Percentiles rank a stretch among this genome's conserved stretches.
These are phyloP conservation scores for Candida ulmi DNA, from an alignment of 805 yeast genomes.

Conservation along the genomic window DNA sequence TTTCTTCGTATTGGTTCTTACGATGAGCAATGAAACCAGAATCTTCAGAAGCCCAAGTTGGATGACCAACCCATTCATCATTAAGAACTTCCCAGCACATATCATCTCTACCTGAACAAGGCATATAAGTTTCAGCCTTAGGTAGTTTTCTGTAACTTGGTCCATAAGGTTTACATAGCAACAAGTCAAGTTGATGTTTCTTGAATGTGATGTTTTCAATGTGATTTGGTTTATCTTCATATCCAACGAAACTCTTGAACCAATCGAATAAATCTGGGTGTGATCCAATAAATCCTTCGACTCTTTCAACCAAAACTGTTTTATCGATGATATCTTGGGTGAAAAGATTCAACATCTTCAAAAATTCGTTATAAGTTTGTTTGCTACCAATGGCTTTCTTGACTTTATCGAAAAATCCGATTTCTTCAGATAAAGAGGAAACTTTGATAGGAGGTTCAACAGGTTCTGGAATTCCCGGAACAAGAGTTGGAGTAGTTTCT, in stretches of 20 bases:
- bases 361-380: constrained; percentile 86
- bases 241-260: constrained; percentile 92
- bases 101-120: constrained; percentile 97
- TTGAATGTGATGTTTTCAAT: constrained; percentile 85
- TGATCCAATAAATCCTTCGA: constrained; percentile 78
- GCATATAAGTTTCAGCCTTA: constrained; percentile 91
- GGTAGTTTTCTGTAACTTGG: constrained; percentile 93
- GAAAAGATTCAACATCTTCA: constrained; percentile 80
- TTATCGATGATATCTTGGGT: constrained; percentile 89
- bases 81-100: constrained; percentile 98
- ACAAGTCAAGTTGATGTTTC: constrained; percentile 86
- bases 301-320: constrained; percentile 73
- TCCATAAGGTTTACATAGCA: constrained; percentile 89
- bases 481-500: constrained; percentile 57
- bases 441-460: constrained; percentile 49
- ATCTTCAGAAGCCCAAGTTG: constrained; percentile 99
- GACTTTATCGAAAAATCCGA: constrained; percentile 86
- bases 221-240: constrained; percentile 74
- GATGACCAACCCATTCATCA: constrained; percentile 99
- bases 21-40: constrained; percentile 99
- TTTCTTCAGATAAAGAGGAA: constrained; percentile 73
- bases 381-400: constrained; percentile 85
- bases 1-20: constrained; percentile 96
- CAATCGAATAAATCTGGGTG: constrained; percentile 76
- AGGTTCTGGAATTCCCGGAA: constrained; percentile 86